A percentile compares a stretch with the other conserved stretches of the same genome.
These are phyloP conservation scores for Yamadazyma tumulicola DNA, from an alignment of 805 yeast species.

Conservation along the genomic window DNA sequence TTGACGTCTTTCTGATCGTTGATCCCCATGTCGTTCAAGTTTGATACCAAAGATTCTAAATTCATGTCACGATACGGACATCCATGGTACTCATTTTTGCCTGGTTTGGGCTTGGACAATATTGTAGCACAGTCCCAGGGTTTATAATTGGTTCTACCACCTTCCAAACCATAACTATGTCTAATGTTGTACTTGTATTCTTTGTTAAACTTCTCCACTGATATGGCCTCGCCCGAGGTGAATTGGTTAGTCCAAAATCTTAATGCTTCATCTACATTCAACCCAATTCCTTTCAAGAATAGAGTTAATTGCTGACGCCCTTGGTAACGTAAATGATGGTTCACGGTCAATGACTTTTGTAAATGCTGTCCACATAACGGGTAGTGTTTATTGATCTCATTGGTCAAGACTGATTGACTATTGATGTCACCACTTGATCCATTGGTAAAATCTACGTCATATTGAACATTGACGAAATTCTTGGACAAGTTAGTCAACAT, in stretches of 20 bases:
- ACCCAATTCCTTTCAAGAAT: conserved; percentile 87
- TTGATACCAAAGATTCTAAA: conserved; percentile 55
- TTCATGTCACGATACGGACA: conserved; percentile 85
- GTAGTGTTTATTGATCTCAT: conserved; percentile 57
- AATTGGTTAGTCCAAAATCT: conserved; percentile 80
- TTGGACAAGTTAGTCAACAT: conserved; percentile 73
- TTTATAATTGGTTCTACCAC: conserved; percentile 77
- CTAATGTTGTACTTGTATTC: conserved; percentile 86
- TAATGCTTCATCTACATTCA: conserved; percentile 81
- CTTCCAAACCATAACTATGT: conserved; percentile 90
- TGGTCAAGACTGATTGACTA: conserved; percentile 55
- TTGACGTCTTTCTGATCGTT: conserved; percentile 53
- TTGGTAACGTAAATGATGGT: conserved; percentile 73
- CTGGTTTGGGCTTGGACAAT: conserved; percentile 66
- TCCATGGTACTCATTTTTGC: conserved; percentile 74
- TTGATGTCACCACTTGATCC: conserved; percentile 46
- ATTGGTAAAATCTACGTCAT: conserved; percentile 49
- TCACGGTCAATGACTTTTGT: conserved; percentile 54
- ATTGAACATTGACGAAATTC: conserved; percentile 42
- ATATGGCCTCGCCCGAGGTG: conserved; percentile 43
- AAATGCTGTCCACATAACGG: conserved; percentile 79
- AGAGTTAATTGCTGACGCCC: conserved; percentile 85
- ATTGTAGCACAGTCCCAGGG: conserved; percentile 86
- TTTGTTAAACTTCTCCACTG: conserved; percentile 75
- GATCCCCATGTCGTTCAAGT: conserved; percentile 63